Evolutionary conservation across 2,329 filamentous ascomycete genomes (phyloP).

Genomic region (Diaporthe citri): DNA sequence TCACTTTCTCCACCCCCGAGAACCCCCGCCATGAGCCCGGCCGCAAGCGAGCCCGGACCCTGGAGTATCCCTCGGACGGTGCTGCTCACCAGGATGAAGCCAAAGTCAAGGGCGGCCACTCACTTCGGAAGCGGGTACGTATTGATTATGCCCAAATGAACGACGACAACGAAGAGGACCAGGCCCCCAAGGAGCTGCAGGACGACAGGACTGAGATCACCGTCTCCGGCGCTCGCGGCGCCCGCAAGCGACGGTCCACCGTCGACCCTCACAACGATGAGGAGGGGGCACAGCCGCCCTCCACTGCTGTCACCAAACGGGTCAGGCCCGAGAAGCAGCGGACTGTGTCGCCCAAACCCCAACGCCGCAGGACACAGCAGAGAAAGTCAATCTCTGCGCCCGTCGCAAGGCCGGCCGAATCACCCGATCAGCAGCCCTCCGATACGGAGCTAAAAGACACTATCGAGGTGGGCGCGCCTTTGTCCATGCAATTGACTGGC

Average conservation of each 20-base stretch:
- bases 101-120: conserved; percentile 69
- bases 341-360: conserved; percentile 48
- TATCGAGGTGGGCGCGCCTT: conserved; percentile 64
- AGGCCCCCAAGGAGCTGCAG: conserved; percentile 37
- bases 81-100: conserved; percentile 58
- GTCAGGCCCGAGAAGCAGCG: conserved; percentile 35
- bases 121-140: conserved; percentile 67
- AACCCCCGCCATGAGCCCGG: conserved; percentile 43
- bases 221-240: conserved; percentile 35
- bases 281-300: background rate
- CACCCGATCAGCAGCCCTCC: conserved; percentile 50
- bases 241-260: conserved; percentile 31
- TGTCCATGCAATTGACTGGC: conserved; percentile 31
- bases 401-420: conserved; percentile 44
- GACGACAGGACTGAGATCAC: conserved; percentile 34
- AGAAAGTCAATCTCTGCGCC: conserved; percentile 50
- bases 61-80: conserved; percentile 53
- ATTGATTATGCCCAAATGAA: conserved; percentile 70
- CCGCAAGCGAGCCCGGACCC: conserved; percentile 59
- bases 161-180: conserved; percentile 55
- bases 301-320: conserved; percentile 17
- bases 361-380: conserved; percentile 56
- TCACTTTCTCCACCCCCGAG: conserved; percentile 54
- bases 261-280: conserved; percentile 31
- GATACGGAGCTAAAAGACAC: conserved; percentile 67